Evolutionary conservation across 129 eudicot species (phyloP).

Genomic region (Scalesia atractyloides): DNA sequence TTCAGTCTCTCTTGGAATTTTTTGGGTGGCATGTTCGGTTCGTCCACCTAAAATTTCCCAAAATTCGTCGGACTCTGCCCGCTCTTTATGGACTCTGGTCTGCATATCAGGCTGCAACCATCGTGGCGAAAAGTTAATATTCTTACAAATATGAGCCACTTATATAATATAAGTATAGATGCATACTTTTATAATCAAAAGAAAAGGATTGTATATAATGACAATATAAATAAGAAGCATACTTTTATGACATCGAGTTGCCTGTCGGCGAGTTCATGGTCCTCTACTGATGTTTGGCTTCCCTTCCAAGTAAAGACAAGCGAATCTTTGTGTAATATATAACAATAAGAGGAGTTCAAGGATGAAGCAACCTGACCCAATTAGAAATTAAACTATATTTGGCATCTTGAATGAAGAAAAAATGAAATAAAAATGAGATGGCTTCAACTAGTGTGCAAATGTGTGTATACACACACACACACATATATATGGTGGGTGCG

Average conservation of each 20-base stretch:
- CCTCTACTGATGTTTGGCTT: constrained; percentile 60
- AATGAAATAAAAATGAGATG: neutral
- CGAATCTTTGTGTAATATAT: constrained; percentile 78
- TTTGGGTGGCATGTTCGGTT: constrained; percentile 58
- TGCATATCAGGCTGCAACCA: constrained; percentile 83
- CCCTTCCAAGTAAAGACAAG: constrained; percentile 74
- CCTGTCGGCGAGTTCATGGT: constrained; percentile 87
- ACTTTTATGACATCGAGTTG: constrained; percentile 59
- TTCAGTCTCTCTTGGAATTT: constrained; percentile 60
- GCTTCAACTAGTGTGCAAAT: neutral
- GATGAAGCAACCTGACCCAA: constrained; percentile 72
- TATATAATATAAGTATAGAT: neutral
- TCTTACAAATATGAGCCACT: neutral
- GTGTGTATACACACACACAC: too few species aligned
- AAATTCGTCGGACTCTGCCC: constrained; percentile 75
- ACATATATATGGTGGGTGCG: neutral
- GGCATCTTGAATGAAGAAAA: neutral
- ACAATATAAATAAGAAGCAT: neutral
- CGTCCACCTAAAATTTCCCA: constrained; percentile 88
- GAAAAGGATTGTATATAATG: neutral
- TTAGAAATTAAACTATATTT: constrained; percentile 11
- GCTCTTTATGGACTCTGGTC: constrained; percentile 65
- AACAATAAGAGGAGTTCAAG: constrained; percentile 83
- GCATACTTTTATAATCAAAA: neutral
- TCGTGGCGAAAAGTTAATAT: constrained; percentile 18